Evolutionary conservation across 2,329 filamentous ascomycete species (phyloP), one percentile per base, ranked within the genome.

Genomic region (Fusarium sp.): DNA sequence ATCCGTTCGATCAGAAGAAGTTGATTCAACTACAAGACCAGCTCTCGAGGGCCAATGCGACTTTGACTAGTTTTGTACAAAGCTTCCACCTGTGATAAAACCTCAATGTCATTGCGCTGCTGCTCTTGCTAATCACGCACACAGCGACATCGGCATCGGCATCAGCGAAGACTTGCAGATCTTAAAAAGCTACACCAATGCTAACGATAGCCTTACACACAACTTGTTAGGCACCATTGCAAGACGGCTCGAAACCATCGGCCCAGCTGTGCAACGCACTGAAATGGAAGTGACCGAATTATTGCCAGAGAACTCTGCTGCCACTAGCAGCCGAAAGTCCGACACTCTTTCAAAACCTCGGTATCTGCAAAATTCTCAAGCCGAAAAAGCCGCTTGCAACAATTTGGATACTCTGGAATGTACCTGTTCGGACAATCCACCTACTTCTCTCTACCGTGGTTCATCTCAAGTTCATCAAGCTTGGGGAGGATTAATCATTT

Each of bases 1-100:
- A 65, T 23, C 62, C 62, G 0, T 65, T 65, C 1, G 44, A 65
- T 14, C 42, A 48, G 26, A 63, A 57, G 8, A 45, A 20, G 15
- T 40, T 63, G 20, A 0, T 10, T 1, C 49, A 57, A 30, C 26
- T 63, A 3, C 58, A 65, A 35, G 59, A 40, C 0, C 32, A 65
- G 7, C 58, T 63, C 6, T 30, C 23, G 0, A 33, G 10, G 5
- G 59, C 58, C 2, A 63, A 61, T 2, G 2, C 11, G 12, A 27
- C 27, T 6, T 10, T 63, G 3, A 15, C 14, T 0, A 40, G 1
- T 3, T 49, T 63, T 1, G 15, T 63, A 0, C 62, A 65, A 6
- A 27, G 14, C 2, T 35, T 65, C 1, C 26, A 44, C 3, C 49
- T 65, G 62, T 63, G 3, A 35, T 41, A 7, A 1, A 14, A 7